Evolutionary conservation across 768 basidiomycete genomes (phyloP).

Genomic region (Leccinum imitatum): DNA sequence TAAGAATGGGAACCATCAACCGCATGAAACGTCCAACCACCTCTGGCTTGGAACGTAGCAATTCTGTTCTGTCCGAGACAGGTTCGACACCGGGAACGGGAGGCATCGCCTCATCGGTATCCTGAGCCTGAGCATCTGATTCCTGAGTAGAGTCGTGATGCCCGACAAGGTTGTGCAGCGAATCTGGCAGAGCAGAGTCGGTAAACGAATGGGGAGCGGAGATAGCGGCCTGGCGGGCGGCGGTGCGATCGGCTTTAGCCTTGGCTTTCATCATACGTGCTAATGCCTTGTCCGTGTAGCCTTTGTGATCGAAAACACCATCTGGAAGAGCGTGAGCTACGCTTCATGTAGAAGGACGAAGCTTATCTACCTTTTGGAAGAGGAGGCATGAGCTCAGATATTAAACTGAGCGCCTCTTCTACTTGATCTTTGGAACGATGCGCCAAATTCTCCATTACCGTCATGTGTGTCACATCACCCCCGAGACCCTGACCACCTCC

Average conservation of each 20-base stretch:
- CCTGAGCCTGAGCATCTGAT: conserved; percentile 41
- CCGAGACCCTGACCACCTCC: conserved; percentile 73
- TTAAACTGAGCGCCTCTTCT: conserved; percentile 86
- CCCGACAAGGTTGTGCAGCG: conserved; percentile 12
- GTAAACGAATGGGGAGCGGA: conserved; percentile 30
- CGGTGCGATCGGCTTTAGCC: conserved; percentile 77
- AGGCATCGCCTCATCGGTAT: conserved; percentile 40
- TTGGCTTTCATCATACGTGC: conserved; percentile 75
- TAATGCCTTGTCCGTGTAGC: conserved; percentile 85
- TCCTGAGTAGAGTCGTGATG: conserved; percentile 28
- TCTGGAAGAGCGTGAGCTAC: conserved; percentile 45
- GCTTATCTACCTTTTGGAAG: conserved; percentile 73
- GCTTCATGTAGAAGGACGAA: background rate
- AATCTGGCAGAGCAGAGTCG: conserved; percentile 26
- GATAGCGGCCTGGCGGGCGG: conserved; percentile 55
- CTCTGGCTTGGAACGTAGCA: conserved; percentile 71
- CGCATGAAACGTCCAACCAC: conserved; percentile 85
- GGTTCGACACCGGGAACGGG: conserved; percentile 34
- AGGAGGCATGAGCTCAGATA: conserved; percentile 92
- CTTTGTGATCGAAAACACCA: conserved; percentile 92
- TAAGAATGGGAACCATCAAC: conserved; percentile 87
- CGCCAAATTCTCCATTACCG: conserved; percentile 95
- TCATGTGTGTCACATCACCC: conserved; percentile 92
- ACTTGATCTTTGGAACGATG: conserved; percentile 97
- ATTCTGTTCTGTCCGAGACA: conserved; percentile 60